phyloP scores from a whole-genome alignment of 2,329 filamentous ascomycete species.

The Endocalyx cinctus region DNA sequence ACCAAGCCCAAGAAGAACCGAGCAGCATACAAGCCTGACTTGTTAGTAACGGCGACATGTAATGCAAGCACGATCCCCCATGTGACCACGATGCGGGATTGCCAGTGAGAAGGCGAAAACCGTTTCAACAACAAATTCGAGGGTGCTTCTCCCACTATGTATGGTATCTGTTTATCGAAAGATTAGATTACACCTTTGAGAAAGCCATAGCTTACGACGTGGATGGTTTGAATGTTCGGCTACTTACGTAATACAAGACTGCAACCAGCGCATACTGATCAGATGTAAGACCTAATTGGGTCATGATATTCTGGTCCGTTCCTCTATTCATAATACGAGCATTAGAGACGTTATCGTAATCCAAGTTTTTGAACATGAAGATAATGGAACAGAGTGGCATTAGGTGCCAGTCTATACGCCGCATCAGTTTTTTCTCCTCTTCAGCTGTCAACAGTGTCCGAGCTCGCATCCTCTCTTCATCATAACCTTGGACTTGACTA shows the following conservation, averaged over 20 bases:
- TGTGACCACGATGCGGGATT: slow-evolving; percentile 34
- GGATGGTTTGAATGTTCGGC: background rate
- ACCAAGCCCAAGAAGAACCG: slow-evolving; percentile 30
- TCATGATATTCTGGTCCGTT: slow-evolving; percentile 34
- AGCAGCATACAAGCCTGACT: slow-evolving; percentile 28
- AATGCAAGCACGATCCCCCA: slow-evolving; percentile 30
- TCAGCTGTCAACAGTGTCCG: slow-evolving; percentile 25
- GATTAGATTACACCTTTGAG: too few relatives aligned
- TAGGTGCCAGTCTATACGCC: slow-evolving; percentile 35
- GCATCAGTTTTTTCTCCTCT: slow-evolving; percentile 38
- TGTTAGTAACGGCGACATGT: slow-evolving; percentile 29
- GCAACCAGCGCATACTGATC: slow-evolving; percentile 34
- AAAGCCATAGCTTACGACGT: slow-evolving; percentile 1
- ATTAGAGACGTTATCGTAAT: slow-evolving; percentile 32
- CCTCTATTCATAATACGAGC: slow-evolving; percentile 37
- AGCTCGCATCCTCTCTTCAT: slow-evolving; percentile 19
- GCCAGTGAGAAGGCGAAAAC: slow-evolving; percentile 32
- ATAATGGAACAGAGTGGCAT: slow-evolving; percentile 34
- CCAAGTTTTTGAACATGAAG: slow-evolving; percentile 34
- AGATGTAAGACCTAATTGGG: slow-evolving; percentile 30
- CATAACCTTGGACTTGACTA: slow-evolving; percentile 17
- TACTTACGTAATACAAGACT: slow-evolving; percentile 31
- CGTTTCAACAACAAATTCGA: slow-evolving; percentile 33
- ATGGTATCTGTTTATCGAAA: slow-evolving; percentile 28
- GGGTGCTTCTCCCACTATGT: slow-evolving; percentile 31